phyloP scores from a whole-genome alignment of 2,329 filamentous ascomycete genomes.

The Fusarium burgessii region DNA sequence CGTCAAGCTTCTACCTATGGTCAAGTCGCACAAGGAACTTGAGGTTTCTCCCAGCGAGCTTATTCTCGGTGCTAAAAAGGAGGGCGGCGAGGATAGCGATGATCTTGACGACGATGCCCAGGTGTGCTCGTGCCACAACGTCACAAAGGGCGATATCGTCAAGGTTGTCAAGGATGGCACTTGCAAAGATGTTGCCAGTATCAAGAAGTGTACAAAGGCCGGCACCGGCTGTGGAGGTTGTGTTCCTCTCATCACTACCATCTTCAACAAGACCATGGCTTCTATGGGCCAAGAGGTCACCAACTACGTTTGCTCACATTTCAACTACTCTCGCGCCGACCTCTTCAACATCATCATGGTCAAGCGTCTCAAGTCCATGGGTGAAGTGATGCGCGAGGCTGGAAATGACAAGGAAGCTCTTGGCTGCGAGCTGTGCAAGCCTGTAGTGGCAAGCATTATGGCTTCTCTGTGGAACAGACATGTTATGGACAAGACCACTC shows the following conservation, averaged over 20 bases:
- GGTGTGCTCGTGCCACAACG: constrained; percentile 94
- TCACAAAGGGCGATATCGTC: constrained; percentile 84
- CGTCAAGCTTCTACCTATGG: constrained; percentile 87
- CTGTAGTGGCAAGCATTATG: constrained; percentile 82
- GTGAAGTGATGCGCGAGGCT: constrained; percentile 81
- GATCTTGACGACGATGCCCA: constrained; percentile 88
- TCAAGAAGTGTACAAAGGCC: constrained; percentile 92
- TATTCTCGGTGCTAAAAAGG: constrained; percentile 80
- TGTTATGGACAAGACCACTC: constrained; percentile 76
- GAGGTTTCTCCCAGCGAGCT: constrained; percentile 84
- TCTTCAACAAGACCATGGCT: constrained; percentile 90
- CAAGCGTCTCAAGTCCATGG: constrained; percentile 78
- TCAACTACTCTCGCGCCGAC: constrained; percentile 84
- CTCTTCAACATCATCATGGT: constrained; percentile 91
- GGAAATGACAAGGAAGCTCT: constrained; percentile 78
- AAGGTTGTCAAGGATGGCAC: constrained; percentile 78
- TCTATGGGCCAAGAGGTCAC: constrained; percentile 88
- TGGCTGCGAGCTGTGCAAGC: constrained; percentile 90
- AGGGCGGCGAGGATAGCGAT: constrained; percentile 79
- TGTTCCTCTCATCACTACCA: constrained; percentile 87
- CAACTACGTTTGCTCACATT: constrained; percentile 88
- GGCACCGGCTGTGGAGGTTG: constrained; percentile 92
- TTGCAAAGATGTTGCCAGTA: constrained; percentile 83
- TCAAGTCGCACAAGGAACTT: constrained; percentile 83
- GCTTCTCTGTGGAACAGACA: constrained; percentile 86